These are phyloP conservation scores for Lentinula raphanica DNA, from an alignment of 768 basidiomycete species.

Conservation along the genomic window DNA sequence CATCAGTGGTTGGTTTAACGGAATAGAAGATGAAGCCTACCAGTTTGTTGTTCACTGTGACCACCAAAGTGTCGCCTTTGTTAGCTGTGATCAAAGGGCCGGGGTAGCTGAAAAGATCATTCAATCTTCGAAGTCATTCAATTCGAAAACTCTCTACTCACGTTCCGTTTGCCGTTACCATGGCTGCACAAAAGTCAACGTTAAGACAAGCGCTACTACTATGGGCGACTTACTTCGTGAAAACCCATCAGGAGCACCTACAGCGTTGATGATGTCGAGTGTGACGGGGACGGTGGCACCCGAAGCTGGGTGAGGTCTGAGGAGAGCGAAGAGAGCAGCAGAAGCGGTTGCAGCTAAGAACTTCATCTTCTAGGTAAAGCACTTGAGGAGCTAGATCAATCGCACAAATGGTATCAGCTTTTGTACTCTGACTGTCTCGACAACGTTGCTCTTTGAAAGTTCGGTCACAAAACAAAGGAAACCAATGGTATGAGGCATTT, in stretches of 20 bases:
- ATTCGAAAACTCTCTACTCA: background rate
- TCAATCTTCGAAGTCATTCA: background rate
- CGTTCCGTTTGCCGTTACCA: slow-evolving; percentile 12
- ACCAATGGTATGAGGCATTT: slow-evolving; percentile 5
- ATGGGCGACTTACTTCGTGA: background rate
- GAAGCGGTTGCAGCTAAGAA: slow-evolving; percentile 2
- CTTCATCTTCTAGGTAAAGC: slow-evolving; percentile 1
- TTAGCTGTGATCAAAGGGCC: slow-evolving; percentile 19
- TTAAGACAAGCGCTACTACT: slow-evolving; percentile 12
- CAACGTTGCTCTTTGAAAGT: background rate
- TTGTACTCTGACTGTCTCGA: background rate
- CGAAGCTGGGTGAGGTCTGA: background rate
- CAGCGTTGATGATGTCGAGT: slow-evolving; percentile 28
- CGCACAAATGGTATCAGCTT: background rate
- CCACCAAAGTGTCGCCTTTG: slow-evolving; percentile 37
- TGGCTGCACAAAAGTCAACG: background rate
- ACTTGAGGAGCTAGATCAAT: background rate
- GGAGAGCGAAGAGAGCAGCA: background rate
- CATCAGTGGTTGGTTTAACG: background rate
- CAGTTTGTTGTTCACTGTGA: slow-evolving; percentile 39
- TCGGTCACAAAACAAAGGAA: background rate
- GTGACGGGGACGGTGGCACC: slow-evolving; percentile 21
- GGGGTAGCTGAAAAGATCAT: background rate
- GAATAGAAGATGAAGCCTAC: slow-evolving; percentile 23
- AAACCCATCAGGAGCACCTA: slow-evolving; percentile 40